Evolutionary conservation across 805 yeast genomes (phyloP), one percentile per base, ranked within the genome.

Genomic region (Isabelozyma pseudorhagii): DNA sequence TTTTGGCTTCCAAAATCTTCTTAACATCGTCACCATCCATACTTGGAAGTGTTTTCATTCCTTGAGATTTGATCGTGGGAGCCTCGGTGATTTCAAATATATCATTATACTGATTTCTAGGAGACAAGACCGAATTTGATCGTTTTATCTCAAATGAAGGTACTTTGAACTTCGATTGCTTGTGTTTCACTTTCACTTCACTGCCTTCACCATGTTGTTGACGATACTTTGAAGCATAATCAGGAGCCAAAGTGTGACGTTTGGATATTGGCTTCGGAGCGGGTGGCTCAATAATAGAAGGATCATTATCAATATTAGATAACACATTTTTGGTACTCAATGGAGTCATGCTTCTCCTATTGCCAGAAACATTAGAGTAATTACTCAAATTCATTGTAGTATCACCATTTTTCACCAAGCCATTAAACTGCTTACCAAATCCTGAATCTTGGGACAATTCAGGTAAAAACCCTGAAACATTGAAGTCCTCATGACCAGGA

Each of bases 31-130:
- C 72, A 13, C 67, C 62, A 50, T 75, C 78, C 79, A 76, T 76
- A 53, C 79, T 75, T 44, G 81, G 80, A 43, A 75, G 65, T 2
- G 79, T 75, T 49, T 69, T 74, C 79, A 76, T 75, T 13, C 80
- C 80, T 29, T 59, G 61, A n/a, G 75, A 60, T 49, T 64, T 67
- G 21, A 76, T 76, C 5, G 80, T 75, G n/a, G 73, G 66, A 47
- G 64, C 50, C 13, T 40, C 34, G 10, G 43, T 28, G 3, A 48
- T 45, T 43, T 54, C 54, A 49, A 69, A 69, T 9, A 71, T 67
- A 45, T 74, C 79, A 50, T 72, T 67, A 55, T 73, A 74, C 49
- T 58, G 60, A 47, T 71, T 65, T 46, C 66, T 60, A 3, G 77
- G 76, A 0, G 74, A 66, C 44, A 68, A 59, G 1, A 62, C 48